Conservation (phyloP, 495 filamentous ascomycete species). For the Schizothecium vesticola region DNA sequence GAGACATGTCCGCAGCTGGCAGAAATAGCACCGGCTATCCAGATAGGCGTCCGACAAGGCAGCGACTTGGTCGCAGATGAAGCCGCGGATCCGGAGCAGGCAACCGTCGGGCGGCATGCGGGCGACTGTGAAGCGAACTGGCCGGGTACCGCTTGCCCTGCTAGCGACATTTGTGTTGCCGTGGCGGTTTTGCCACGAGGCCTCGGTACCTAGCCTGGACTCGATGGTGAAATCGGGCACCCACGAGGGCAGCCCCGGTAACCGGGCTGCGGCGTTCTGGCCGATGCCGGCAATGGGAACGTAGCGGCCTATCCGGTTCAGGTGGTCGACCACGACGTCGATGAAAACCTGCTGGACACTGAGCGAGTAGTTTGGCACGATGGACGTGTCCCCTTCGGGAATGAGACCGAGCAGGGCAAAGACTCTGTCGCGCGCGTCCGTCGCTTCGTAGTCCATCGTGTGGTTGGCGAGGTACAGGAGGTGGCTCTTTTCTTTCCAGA, state of each 20-base stretch:
- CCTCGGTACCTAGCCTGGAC: not conserved
- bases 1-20: not conserved
- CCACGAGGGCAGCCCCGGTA: not conserved
- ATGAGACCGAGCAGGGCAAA: not conserved
- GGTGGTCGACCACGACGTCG: not conserved
- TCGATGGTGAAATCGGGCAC: not conserved
- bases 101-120: not conserved
- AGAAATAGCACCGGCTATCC: not conserved
- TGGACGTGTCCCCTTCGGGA: not conserved
- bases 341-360: not conserved
- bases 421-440: not conserved
- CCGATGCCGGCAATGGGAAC: not conserved
- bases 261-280: not conserved
- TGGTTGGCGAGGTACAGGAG: no score
- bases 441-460: not conserved
- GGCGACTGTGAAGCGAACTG: not conserved
- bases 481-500: no score
- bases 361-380: not conserved
- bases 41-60: not conserved
- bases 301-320: not conserved
- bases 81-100: not conserved
- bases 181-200: no score
- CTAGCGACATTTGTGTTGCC: no score
- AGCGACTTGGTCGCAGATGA: not conserved
- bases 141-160: not conserved